Percentiles rank a stretch among this genome's conserved stretches.
Conservation (phyloP, 208 protist genomes). For the Trypanosomatidae sp. region DNA sequence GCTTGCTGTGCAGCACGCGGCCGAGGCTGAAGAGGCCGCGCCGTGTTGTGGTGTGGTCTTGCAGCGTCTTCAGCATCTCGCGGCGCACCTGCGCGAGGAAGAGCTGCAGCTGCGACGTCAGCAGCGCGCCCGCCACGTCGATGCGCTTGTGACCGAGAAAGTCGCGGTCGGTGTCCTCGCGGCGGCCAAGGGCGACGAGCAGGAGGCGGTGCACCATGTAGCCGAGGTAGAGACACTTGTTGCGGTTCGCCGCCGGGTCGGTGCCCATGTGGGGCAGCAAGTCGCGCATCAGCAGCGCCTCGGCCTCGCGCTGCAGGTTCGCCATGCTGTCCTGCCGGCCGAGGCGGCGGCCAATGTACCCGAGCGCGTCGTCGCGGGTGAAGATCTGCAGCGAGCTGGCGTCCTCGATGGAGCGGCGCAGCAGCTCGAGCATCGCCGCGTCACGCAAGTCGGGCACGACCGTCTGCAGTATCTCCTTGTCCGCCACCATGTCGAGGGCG, state of each 20-base stretch:
- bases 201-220: constrained; percentile 97
- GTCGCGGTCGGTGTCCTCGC: constrained; percentile 95
- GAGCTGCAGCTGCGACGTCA: constrained; percentile 84
- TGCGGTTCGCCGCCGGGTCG: constrained; percentile 60
- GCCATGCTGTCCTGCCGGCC: constrained; percentile 64
- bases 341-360: constrained; percentile 88
- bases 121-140: constrained; percentile 92
- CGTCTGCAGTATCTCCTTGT: constrained; percentile 95
- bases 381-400: constrained; percentile 74
- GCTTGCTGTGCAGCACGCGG: constrained; percentile 92
- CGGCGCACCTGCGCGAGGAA: constrained; percentile 99
- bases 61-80: constrained; percentile 87
- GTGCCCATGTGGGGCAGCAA: constrained; percentile 81
- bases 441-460: constrained; percentile 77
- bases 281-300: constrained; percentile 88
- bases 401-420: constrained; percentile 91
- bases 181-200: constrained; percentile 75
- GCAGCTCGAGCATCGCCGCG: constrained; percentile 71
- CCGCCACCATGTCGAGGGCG: constrained; percentile 93
- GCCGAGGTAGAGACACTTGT: constrained; percentile 96
- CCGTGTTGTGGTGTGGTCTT: constrained; percentile 49
- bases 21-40: constrained; percentile 36
- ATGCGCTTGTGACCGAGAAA: constrained; percentile 99
- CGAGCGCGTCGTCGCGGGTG: constrained; percentile 93
- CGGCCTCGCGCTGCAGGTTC: constrained; percentile 86